A percentile compares a stretch with the other conserved stretches of the same genome.
Conservation (phyloP, 2,329 filamentous ascomycete species). For the Cadophora sp. region DNA sequence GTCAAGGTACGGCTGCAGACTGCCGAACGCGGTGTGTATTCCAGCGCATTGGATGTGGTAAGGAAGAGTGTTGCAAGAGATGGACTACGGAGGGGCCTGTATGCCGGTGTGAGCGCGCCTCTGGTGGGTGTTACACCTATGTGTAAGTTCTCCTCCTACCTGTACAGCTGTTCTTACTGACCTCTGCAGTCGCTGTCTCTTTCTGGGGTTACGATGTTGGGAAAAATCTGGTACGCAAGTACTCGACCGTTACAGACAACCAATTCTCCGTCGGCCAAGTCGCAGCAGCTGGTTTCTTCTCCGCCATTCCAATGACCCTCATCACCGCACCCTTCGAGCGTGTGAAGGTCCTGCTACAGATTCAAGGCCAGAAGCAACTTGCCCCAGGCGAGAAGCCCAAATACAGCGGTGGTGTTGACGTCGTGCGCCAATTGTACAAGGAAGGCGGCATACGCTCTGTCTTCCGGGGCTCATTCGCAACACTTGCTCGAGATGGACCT, state of each 20-base stretch:
- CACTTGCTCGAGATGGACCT: constrained; percentile 90
- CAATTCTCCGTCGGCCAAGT: constrained; percentile 85
- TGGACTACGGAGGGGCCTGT: constrained; percentile 80
- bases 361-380: constrained; percentile 88
- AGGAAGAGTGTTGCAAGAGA: constrained; percentile 86
- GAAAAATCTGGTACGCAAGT: constrained; percentile 80
- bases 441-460: constrained; percentile 91
- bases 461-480: constrained; percentile 90
- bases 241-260: constrained; percentile 70
- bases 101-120: constrained; percentile 96
- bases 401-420: constrained; percentile 86
- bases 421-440: constrained; percentile 90
- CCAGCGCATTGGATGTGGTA: constrained; percentile 88
- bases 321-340: constrained; percentile 99
- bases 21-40: constrained; percentile 91
- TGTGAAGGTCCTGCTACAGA: constrained; percentile 97
- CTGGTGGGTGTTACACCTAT: constrained; percentile 96
- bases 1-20: constrained; percentile 98
- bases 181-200: constrained; percentile 66
- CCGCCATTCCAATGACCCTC: constrained; percentile 93
- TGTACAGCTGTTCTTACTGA: not conserved
- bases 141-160: constrained; percentile 70
- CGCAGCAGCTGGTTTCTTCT: constrained; percentile 95
- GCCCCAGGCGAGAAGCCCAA: constrained; percentile 90
- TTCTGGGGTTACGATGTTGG: constrained; percentile 94